These are phyloP conservation scores for Tolypocladium amazonense DNA, from an alignment of 2,329 filamentous ascomycete genomes.

Conservation along the genomic window DNA sequence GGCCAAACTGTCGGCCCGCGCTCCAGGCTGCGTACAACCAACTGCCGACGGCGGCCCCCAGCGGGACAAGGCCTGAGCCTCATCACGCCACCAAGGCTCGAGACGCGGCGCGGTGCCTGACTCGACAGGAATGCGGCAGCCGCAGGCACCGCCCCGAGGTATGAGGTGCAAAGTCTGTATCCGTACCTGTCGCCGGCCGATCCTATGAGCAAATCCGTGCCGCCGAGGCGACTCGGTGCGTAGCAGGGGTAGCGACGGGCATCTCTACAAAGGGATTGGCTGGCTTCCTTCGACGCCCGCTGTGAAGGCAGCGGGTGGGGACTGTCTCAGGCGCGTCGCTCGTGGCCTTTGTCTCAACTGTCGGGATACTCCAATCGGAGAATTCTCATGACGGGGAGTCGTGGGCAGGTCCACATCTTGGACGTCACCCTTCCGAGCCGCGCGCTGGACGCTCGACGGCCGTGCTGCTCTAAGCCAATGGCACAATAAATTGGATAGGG, in stretches of 20 bases:
- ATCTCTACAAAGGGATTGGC: neutral
- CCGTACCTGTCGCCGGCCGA: too few relatives aligned
- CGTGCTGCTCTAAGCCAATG: too few relatives aligned
- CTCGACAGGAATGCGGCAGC: neutral
- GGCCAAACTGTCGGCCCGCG: neutral
- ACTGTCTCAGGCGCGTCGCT: neutral
- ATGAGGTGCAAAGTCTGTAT: too few relatives aligned
- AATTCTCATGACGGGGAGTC: neutral
- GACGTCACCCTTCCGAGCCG: neutral
- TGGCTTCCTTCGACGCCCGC: neutral
- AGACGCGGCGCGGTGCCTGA: neutral
- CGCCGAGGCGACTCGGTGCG: too few relatives aligned
- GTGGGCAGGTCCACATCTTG: neutral
- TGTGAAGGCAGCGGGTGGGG: neutral
- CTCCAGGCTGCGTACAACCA: neutral
- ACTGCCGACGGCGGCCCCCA: neutral
- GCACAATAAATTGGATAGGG: neutral
- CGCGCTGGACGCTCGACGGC: too few relatives aligned
- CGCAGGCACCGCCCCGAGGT: neutral
- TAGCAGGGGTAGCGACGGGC: too few relatives aligned
- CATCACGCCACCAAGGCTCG: neutral
- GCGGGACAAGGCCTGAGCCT: neutral
- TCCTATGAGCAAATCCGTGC: too few relatives aligned
- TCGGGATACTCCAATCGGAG: too few relatives aligned
- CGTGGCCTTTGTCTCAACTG: neutral